Evolutionary conservation across 75 land plant species (phyloP).

Genomic region (Pseudotsuga menziesii): DNA sequence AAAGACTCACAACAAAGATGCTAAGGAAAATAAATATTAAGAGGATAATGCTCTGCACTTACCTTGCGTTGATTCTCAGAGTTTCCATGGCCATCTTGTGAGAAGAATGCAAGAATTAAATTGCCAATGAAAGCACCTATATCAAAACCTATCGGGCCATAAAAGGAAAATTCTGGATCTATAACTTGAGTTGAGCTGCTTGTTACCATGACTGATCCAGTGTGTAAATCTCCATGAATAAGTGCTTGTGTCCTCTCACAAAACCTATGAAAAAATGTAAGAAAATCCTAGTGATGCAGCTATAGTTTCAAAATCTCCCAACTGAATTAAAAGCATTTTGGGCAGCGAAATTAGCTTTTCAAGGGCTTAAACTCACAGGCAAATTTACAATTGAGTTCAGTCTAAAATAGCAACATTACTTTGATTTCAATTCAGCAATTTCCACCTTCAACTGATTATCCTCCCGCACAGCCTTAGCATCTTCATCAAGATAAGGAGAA

Average conservation of each 20-base stretch:
- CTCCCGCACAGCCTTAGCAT: slow-evolving; percentile 71
- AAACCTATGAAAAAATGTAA: slow-evolving; percentile 47
- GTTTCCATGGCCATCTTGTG: slow-evolving; percentile 93
- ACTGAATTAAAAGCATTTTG: not conserved
- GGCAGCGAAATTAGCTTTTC: not conserved
- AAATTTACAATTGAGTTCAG: not conserved
- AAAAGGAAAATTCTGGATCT: slow-evolving; percentile 94
- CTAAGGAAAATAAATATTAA: not conserved
- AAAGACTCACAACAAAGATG: not conserved
- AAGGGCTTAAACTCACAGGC: not conserved
- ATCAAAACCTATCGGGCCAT: slow-evolving; percentile 98
- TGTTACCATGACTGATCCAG: slow-evolving; percentile 95
- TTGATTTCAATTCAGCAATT: slow-evolving; percentile 81
- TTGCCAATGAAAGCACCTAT: slow-evolving; percentile 93
- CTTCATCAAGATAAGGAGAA: slow-evolving; percentile 85
- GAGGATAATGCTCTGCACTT: slow-evolving; percentile 1
- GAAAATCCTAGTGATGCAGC: not conserved
- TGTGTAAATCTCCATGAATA: slow-evolving; percentile 93
- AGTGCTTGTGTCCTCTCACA: slow-evolving; percentile 93
- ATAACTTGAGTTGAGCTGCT: slow-evolving; percentile 81
- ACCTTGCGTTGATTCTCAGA: slow-evolving; percentile 58
- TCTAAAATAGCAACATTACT: slow-evolving; percentile 30
- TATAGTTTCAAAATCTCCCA: not conserved
- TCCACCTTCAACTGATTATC: slow-evolving; percentile 81
- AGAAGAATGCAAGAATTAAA: slow-evolving; percentile 71